Evolutionary conservation across 2,329 filamentous ascomycete genomes (phyloP), one percentile per base, ranked within the genome.

Genomic region (Aspergillus persii): DNA sequence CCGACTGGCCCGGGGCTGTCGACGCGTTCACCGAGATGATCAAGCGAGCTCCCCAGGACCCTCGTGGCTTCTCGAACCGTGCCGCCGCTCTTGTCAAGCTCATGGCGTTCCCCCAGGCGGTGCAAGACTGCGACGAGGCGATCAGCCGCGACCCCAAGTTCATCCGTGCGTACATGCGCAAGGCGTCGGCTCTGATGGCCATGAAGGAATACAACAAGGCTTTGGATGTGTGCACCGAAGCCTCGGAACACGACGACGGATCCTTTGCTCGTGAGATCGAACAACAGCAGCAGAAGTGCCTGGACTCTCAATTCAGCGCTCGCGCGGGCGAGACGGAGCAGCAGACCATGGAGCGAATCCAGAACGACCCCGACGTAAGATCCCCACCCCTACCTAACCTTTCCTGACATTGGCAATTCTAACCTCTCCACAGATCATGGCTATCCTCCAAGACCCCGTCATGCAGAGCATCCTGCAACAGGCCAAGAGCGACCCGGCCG

Each of bases 151-250:
- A 99, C 70, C 84, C 90, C 59, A 89, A 89, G 72, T 99, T 99
- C 77, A 94, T 98, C 79, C 88, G 94, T 58, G 95, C 95, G 7
- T 98, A 98, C 78, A 89, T 99, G 69, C 89, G 95, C 74, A 98
- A 97, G 83, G 93, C 93, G 0, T 93, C 98, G 80, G 92, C 92
- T 47, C 91, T 94, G 77, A 92, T 95, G 68, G 92, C 92, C 69
- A 99, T 99, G 95, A 91, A 95, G 77, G 94, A 99, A 78, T 98
- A 96, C 83, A 96, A 89, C 77, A 94, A 93, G 76, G 96, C 91
- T 73, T 82, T 98, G 59, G 95, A 99, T 73, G 90, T 89, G 7
- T 96, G 93, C 80, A 86, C 86, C 44, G 91, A 92, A 73, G 95
- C 96, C 1, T 81, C 84, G 8, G 83, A 87, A 68, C 85, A 96